Percentiles rank a stretch among this genome's conserved stretches.
Evolutionary conservation across 1,139 yeast species (phyloP).

Genomic region (Diutina mesorugosa): DNA sequence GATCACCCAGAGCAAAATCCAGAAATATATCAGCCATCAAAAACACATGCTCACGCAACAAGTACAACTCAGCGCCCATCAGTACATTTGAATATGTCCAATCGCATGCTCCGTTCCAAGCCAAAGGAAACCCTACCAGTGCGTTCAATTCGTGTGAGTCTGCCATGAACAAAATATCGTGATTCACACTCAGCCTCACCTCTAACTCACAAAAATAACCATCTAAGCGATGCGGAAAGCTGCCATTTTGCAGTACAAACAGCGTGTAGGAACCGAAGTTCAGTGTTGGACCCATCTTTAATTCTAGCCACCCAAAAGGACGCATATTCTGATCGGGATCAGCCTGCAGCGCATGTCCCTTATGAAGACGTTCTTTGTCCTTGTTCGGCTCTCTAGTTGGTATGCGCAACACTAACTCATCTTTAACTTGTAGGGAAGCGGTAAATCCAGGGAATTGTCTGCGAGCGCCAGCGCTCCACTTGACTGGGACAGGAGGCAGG

Average conservation of each 20-base stretch:
- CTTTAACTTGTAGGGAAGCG: constrained; percentile 42
- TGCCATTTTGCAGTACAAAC: constrained; percentile 38
- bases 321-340: constrained; percentile 18
- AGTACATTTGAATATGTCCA: constrained; percentile 56
- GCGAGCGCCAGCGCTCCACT: constrained; percentile 20
- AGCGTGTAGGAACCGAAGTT: constrained; percentile 35
- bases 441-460: constrained; percentile 49
- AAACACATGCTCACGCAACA: constrained; percentile 75
- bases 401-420: constrained; percentile 55
- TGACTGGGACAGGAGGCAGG: constrained; percentile 3
- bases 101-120: constrained; percentile 67
- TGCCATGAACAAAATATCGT: constrained; percentile 62
- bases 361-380: constrained; percentile 27
- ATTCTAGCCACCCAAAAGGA: constrained; percentile 88
- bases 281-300: constrained; percentile 46
- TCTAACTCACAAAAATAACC: constrained; percentile 47
- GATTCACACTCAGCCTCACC: constrained; percentile 75
- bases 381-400: constrained; percentile 83
- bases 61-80: constrained; percentile 41
- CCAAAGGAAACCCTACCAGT: constrained; percentile 54
- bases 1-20: constrained; percentile 70
- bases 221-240: constrained; percentile 44
- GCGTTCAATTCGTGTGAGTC: constrained; percentile 44
- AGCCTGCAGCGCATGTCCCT: neutral
- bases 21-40: constrained; percentile 59